Percentiles rank a stretch among this genome's conserved stretches.
Conservation (phyloP, 2,329 filamentous ascomycete genomes). For the Leptodontidium sp. region DNA sequence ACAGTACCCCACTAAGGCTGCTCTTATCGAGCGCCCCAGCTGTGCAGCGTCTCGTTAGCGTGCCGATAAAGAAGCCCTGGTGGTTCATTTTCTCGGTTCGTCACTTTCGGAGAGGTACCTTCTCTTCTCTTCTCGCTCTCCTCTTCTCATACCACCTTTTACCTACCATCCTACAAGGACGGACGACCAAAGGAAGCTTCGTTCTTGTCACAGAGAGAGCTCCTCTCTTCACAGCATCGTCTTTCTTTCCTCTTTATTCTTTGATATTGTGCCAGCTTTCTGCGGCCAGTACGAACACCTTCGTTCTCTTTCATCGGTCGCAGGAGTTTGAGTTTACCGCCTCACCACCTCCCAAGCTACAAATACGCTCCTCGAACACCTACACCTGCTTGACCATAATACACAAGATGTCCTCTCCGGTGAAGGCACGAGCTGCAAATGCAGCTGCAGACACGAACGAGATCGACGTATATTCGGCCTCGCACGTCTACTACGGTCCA, state of each 20-base stretch:
- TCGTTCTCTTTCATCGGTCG: background rate
- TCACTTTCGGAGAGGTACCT: background rate
- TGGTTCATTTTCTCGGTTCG: conserved; percentile 2
- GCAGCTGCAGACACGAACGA: background rate
- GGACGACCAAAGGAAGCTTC: background rate
- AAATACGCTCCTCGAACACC: background rate
- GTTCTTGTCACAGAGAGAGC: background rate
- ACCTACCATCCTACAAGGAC: background rate
- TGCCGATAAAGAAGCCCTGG: conserved; percentile 24
- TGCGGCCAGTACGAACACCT: conserved; percentile 6
- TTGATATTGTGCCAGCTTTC: background rate
- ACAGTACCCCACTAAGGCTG: conserved; percentile 18
- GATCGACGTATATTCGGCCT: conserved; percentile 44
- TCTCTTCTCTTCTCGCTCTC: background rate
- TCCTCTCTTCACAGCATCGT: conserved; percentile 2
- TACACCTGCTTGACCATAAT: conserved; percentile 3
- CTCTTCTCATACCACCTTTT: background rate
- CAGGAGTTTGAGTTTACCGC: conserved; percentile 2
- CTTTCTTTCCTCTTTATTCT: conserved; percentile 7
- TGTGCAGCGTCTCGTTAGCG: conserved; percentile 13
- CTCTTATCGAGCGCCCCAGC: conserved; percentile 23
- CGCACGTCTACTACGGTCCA: conserved; percentile 46
- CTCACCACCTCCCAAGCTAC: background rate
- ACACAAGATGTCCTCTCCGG: conserved; percentile 36
- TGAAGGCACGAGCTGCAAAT: conserved; percentile 6